These are phyloP conservation scores for Ophiocordyceps camponoti-rufipedis DNA, from an alignment of 2,329 filamentous ascomycete genomes.

Conservation along the genomic window DNA sequence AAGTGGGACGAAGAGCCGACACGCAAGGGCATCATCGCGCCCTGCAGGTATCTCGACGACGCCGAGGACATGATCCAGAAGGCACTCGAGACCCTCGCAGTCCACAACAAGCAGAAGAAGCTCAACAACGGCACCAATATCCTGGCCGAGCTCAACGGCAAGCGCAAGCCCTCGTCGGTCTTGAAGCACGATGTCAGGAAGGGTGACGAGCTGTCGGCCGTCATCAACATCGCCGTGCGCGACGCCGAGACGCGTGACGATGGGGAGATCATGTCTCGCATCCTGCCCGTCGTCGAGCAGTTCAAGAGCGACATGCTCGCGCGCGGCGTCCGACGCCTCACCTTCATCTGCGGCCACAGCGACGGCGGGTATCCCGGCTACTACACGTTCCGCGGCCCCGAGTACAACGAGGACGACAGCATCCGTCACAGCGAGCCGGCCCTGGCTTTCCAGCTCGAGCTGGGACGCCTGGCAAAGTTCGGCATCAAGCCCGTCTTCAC, in stretches of 20 bases:
- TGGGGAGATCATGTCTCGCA: conserved; percentile 58
- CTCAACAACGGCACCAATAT: conserved; percentile 33
- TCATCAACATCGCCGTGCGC: conserved; percentile 80
- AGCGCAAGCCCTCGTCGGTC: conserved; percentile 34
- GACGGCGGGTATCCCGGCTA: conserved; percentile 92
- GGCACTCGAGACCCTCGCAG: conserved; percentile 69
- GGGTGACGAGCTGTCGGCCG: conserved; percentile 69
- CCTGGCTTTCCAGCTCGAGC: conserved; percentile 94
- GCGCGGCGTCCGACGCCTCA: conserved; percentile 72
- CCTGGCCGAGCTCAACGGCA: conserved; percentile 55
- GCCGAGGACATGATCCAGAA: conserved; percentile 71
- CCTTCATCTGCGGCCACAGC: conserved; percentile 89
- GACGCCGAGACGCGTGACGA: conserved; percentile 77
- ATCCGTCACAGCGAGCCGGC: conserved; percentile 96
- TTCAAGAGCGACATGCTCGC: conserved; percentile 70
- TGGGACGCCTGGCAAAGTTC: conserved; percentile 88
- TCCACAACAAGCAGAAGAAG: conserved; percentile 37
- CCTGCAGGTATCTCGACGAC: conserved; percentile 86
- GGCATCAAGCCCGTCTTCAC: conserved; percentile 97
- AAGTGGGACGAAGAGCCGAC: conserved; percentile 59
- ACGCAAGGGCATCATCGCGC: conserved; percentile 86
- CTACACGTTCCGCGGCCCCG: conserved; percentile 92
- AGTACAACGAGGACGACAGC: conserved; percentile 78
- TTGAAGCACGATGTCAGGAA: conserved; percentile 17
- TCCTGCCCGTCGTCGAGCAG: conserved; percentile 57